Percentiles rank a stretch among this genome's conserved stretches.
phyloP scores from a whole-genome alignment of 2,329 filamentous ascomycete genomes.

The Graphilbum sp. region DNA sequence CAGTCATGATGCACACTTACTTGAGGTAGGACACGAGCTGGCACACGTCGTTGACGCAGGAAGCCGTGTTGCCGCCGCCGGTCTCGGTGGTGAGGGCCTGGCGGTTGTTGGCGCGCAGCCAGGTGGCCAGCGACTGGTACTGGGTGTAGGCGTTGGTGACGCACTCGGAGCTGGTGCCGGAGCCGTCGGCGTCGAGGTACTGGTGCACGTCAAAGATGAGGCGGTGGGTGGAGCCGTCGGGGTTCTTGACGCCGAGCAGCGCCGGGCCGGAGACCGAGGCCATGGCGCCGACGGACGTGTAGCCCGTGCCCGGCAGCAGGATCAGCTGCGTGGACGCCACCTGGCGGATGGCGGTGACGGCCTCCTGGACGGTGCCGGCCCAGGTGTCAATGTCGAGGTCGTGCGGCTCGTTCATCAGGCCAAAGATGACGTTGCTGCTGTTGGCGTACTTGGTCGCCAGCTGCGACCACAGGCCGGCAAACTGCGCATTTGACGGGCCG shows the following conservation, averaged over 20 bases:
- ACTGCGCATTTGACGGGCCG: slow-evolving; percentile 44
- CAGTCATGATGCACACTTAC: neutral
- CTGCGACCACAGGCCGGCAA: slow-evolving; percentile 39
- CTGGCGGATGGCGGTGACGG: slow-evolving; percentile 47
- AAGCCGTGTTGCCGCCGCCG: slow-evolving; percentile 16
- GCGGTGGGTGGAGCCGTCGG: slow-evolving; percentile 34
- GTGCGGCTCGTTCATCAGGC: slow-evolving; percentile 55
- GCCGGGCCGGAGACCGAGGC: slow-evolving; percentile 3
- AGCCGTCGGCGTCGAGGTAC: slow-evolving; percentile 41
- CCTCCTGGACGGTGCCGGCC: slow-evolving; percentile 43
- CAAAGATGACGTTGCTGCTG: slow-evolving; percentile 39
- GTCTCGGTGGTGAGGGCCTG: slow-evolving; percentile 19
- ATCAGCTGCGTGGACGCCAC: slow-evolving; percentile 47
- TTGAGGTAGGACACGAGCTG: slow-evolving; percentile 16
- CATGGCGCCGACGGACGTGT: slow-evolving; percentile 26
- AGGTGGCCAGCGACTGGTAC: slow-evolving; percentile 17
- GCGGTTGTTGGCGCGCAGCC: slow-evolving; percentile 16
- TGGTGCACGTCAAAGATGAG: slow-evolving; percentile 43
- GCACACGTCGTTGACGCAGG: slow-evolving; percentile 16
- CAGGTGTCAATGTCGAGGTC: slow-evolving; percentile 38
- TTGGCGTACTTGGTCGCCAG: slow-evolving; percentile 39
- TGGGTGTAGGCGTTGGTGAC: slow-evolving; percentile 20
- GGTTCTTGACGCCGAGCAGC: slow-evolving; percentile 36
- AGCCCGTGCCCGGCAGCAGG: slow-evolving; percentile 41
- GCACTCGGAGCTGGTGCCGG: slow-evolving; percentile 33